A percentile compares a stretch with the other conserved stretches of the same genome.
phyloP scores from a whole-genome alignment of 1,284 basidiomycete species.

The Sanghuangporus sanghuang region DNA sequence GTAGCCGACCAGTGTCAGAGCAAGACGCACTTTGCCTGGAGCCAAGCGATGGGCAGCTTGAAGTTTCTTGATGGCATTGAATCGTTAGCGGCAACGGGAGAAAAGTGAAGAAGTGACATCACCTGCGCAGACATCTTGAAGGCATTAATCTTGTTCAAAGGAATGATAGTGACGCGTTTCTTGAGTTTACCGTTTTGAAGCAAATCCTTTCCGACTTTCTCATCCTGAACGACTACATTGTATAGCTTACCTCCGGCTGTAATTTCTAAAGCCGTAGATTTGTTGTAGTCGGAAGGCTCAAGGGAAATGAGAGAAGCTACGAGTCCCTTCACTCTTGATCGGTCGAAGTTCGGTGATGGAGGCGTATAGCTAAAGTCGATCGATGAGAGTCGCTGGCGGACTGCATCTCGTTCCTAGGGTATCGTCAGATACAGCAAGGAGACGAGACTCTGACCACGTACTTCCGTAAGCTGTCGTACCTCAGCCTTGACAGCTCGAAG shows the following conservation, averaged over 20 bases:
- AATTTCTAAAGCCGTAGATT: slow-evolving; percentile 90
- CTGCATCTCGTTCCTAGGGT: slow-evolving; percentile 61
- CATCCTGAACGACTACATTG: slow-evolving; percentile 92
- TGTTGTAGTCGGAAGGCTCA: slow-evolving; percentile 63
- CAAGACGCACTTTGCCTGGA: slow-evolving; percentile 79
- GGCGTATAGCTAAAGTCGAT: slow-evolving; percentile 84
- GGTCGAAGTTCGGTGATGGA: slow-evolving; percentile 82
- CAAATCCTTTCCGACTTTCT: slow-evolving; percentile 82
- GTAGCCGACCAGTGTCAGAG: slow-evolving; percentile 85
- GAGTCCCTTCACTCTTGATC: slow-evolving; percentile 86
- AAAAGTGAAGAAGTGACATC: slow-evolving; percentile 20
- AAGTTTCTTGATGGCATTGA: slow-evolving; percentile 55
- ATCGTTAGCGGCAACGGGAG: slow-evolving; percentile 1
- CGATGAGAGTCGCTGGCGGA: slow-evolving; percentile 65
- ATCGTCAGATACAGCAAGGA: not conserved
- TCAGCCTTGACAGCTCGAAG: slow-evolving; percentile 53
- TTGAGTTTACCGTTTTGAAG: slow-evolving; percentile 80
- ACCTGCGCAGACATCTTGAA: slow-evolving; percentile 63
- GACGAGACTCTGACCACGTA: slow-evolving; percentile 30
- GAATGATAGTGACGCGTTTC: slow-evolving; percentile 92
- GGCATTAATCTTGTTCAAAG: slow-evolving; percentile 86
- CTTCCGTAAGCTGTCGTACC: slow-evolving; percentile 62
- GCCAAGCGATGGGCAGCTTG: slow-evolving; percentile 73
- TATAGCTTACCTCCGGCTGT: slow-evolving; percentile 90
- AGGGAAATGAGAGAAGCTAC: slow-evolving; percentile 85